Percentiles rank a stretch among this genome's conserved stretches.
Conservation (phyloP, 73 alveolate species). For the Paramecium primaurelia region DNA sequence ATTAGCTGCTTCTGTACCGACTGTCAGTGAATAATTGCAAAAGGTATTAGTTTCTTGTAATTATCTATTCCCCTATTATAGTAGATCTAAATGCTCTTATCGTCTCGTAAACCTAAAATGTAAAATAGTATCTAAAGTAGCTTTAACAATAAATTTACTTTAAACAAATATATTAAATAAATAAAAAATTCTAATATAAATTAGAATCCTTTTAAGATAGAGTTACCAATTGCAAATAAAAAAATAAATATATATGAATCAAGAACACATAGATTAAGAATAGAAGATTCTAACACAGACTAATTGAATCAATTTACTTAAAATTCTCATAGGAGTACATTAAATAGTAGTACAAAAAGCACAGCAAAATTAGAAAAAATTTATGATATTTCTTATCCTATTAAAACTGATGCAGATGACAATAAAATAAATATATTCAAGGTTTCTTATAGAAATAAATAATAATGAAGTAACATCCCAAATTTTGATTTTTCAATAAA, state of each 20-base stretch:
- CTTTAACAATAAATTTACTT: background rate
- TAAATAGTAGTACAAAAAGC: conserved; percentile 27
- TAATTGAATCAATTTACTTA: background rate
- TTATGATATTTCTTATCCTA: background rate
- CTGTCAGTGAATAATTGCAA: conserved; percentile 28
- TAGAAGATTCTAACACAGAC: background rate
- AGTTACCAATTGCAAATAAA: background rate
- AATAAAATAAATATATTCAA: background rate
- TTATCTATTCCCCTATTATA: background rate
- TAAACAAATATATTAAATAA: background rate
- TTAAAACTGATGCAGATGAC: background rate
- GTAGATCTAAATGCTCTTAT: conserved; percentile 29
- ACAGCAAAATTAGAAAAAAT: background rate
- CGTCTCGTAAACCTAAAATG: conserved; percentile 25
- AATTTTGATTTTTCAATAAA: background rate
- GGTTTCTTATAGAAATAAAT: background rate
- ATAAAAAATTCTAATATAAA: background rate
- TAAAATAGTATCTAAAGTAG: background rate
- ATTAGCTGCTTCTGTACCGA: background rate
- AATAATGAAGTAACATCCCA: background rate
- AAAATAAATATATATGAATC: background rate
- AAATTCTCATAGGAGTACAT: conserved; percentile 13
- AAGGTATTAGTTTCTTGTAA: conserved; percentile 19
- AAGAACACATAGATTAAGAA: background rate
- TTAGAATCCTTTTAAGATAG: background rate